Percentiles rank a stretch among this genome's conserved stretches.
phyloP scores from a whole-genome alignment of 2,329 filamentous ascomycete genomes.

The Epicoccum nigrum region DNA sequence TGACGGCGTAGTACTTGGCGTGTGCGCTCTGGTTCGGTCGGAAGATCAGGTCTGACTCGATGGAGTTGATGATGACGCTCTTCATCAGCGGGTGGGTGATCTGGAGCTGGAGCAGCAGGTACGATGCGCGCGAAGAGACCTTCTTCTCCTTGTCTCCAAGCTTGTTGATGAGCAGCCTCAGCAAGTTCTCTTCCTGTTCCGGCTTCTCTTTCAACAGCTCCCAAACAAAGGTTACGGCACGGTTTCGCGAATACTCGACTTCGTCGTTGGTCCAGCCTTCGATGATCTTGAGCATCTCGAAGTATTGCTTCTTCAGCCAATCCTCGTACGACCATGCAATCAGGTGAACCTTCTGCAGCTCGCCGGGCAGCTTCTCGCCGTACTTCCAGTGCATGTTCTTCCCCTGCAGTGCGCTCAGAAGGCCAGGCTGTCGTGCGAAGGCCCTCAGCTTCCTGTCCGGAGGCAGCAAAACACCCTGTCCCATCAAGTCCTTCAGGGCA shows the following conservation, averaged over 20 bases:
- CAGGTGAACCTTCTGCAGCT: slow-evolving; percentile 76
- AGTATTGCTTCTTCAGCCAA: slow-evolving; percentile 93
- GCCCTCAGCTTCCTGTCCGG: slow-evolving; percentile 78
- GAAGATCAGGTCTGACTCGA: slow-evolving; percentile 88
- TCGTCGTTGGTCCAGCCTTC: slow-evolving; percentile 95
- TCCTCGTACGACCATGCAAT: slow-evolving; percentile 92
- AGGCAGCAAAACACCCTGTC: slow-evolving; percentile 84
- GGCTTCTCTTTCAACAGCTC: slow-evolving; percentile 93
- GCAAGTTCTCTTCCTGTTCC: slow-evolving; percentile 92
- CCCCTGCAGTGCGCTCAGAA: slow-evolving; percentile 73
- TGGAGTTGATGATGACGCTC: slow-evolving; percentile 77
- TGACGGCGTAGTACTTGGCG: slow-evolving; percentile 94
- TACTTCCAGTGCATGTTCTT: slow-evolving; percentile 67
- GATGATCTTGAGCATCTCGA: slow-evolving; percentile 87
- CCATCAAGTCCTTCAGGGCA: slow-evolving; percentile 91
- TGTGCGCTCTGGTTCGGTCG: slow-evolving; percentile 85
- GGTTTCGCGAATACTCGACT: slow-evolving; percentile 87
- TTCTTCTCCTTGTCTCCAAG: slow-evolving; percentile 94
- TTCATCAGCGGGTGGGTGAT: slow-evolving; percentile 94
- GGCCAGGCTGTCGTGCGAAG: slow-evolving; percentile 79
- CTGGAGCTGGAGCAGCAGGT: slow-evolving; percentile 89
- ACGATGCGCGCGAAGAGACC: slow-evolving; percentile 90
- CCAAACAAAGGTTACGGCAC: slow-evolving; percentile 88
- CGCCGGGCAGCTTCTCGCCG: slow-evolving; percentile 73
- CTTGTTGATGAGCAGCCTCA: slow-evolving; percentile 93